A percentile compares a stretch with the other conserved stretches of the same genome.
phyloP scores from a whole-genome alignment of 139 green algal genomes.

The Coelastrella sp. region DNA sequence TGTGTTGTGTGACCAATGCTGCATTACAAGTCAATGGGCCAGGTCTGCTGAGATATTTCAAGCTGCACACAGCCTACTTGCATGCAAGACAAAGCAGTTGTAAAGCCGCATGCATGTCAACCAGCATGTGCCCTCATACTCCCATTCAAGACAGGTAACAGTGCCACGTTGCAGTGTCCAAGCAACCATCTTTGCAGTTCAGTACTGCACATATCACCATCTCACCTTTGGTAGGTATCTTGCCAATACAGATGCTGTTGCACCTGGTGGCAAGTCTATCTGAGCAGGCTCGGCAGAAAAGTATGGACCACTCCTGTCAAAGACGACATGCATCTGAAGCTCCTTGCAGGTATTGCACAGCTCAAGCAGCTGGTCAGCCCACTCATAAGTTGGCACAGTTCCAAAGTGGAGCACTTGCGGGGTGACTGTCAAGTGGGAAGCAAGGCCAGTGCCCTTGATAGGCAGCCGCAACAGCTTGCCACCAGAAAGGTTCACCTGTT shows the following conservation, averaged over 20 bases:
- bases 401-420: slow-evolving; percentile 55
- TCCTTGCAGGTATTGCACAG: slow-evolving; percentile 55
- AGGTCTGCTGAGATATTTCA: no score
- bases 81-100: no score
- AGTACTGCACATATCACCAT: neutral
- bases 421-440: neutral
- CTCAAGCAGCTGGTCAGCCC: slow-evolving; percentile 61
- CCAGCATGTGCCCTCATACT: no score
- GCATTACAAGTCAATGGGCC: no score
- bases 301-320: slow-evolving; percentile 34
- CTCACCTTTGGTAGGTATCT: slow-evolving; percentile 33
- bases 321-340: slow-evolving; percentile 34
- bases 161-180: no score
- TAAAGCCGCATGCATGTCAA: no score
- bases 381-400: slow-evolving; percentile 51
- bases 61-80: no score
- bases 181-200: no score
- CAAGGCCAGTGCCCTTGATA: slow-evolving; percentile 17
- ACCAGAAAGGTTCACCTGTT: neutral
- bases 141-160: no score
- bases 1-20: no score
- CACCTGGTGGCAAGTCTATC: slow-evolving; percentile 1
- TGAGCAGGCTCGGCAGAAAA: slow-evolving; percentile 7
- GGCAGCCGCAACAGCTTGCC: slow-evolving; percentile 1
- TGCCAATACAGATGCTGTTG: neutral